Conservation (phyloP, 805 yeast species). For the Yamadazyma laniorum region DNA sequence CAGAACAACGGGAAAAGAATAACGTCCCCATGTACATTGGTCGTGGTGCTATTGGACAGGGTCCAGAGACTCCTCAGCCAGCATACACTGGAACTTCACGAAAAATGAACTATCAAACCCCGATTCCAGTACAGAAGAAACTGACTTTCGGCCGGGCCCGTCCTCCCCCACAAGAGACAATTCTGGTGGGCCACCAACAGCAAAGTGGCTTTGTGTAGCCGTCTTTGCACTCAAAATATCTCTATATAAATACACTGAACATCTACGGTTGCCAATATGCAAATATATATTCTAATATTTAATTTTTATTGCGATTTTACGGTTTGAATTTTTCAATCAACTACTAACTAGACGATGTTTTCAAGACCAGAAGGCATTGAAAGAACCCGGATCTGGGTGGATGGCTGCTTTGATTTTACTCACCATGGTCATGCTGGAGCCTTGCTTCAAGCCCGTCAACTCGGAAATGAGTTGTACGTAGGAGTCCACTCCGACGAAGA, state of each 20-base stretch:
- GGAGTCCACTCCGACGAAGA: constrained; percentile 95
- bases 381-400: constrained; percentile 77
- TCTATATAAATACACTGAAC: no score
- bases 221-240: no score
- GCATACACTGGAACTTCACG: constrained; percentile 3
- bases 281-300: no score
- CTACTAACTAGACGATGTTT: no score
- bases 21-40: constrained; percentile 21
- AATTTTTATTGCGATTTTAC: no score
- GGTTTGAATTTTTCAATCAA: no score
- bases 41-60: constrained; percentile 12
- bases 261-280: no score
- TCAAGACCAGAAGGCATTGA: constrained; percentile 44
- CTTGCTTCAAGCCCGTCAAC: constrained; percentile 84
- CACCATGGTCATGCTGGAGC: constrained; percentile 99
- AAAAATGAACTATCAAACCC: constrained; percentile 6
- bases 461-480: constrained; percentile 71
- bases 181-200: constrained; percentile 17
- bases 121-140: constrained; percentile 6
- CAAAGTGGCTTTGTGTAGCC: constrained; percentile 19
- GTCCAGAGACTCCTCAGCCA: constrained; percentile 2
- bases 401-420: constrained; percentile 97
- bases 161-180: constrained; percentile 3
- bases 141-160: constrained; percentile 1
- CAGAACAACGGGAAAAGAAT: constrained; percentile 19